These are phyloP conservation scores for Trematosphaeria pertusa DNA, from an alignment of 2,329 filamentous ascomycete species.

Conservation along the genomic window DNA sequence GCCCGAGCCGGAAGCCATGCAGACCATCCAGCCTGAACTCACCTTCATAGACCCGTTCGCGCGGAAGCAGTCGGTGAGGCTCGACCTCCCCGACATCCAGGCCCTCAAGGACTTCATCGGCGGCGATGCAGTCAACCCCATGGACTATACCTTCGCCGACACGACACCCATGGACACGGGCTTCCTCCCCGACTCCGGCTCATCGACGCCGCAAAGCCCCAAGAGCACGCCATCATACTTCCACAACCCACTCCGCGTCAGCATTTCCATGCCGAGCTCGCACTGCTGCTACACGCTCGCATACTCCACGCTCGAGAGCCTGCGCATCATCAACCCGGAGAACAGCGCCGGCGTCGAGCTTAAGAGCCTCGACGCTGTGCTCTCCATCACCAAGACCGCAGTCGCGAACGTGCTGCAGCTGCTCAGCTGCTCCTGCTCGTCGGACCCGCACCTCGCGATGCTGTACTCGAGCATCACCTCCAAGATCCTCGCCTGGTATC, in stretches of 20 bases:
- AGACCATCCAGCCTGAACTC: slow-evolving; percentile 28
- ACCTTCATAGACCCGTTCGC: slow-evolving; percentile 37
- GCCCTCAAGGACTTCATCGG: slow-evolving; percentile 35
- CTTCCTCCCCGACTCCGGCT: slow-evolving; percentile 18
- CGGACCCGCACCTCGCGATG: slow-evolving; percentile 43
- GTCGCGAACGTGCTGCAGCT: slow-evolving; percentile 37
- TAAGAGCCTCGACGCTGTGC: slow-evolving; percentile 36
- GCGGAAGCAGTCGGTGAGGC: slow-evolving; percentile 31
- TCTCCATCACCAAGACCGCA: slow-evolving; percentile 34
- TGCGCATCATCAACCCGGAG: slow-evolving; percentile 32
- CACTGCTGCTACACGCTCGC: slow-evolving; percentile 41
- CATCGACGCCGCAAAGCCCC: slow-evolving; percentile 28
- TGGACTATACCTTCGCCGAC: slow-evolving; percentile 28
- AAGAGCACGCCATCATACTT: slow-evolving; percentile 14
- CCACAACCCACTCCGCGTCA: slow-evolving; percentile 23
- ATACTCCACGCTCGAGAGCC: slow-evolving; percentile 38
- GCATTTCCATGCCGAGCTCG: slow-evolving; percentile 27
- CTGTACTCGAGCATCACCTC: slow-evolving; percentile 43
- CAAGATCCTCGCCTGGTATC: slow-evolving; percentile 43
- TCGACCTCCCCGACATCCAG: slow-evolving; percentile 33
- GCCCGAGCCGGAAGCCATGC: slow-evolving; percentile 23
- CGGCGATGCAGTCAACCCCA: slow-evolving; percentile 28
- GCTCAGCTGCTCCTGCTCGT: slow-evolving; percentile 39
- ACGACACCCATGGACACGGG: slow-evolving; percentile 20
- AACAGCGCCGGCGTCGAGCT: slow-evolving; percentile 22